Percentiles rank a stretch among this genome's conserved stretches.
Evolutionary conservation across 345 rosid species (phyloP).

Genomic region (Gossypium anomalum): DNA sequence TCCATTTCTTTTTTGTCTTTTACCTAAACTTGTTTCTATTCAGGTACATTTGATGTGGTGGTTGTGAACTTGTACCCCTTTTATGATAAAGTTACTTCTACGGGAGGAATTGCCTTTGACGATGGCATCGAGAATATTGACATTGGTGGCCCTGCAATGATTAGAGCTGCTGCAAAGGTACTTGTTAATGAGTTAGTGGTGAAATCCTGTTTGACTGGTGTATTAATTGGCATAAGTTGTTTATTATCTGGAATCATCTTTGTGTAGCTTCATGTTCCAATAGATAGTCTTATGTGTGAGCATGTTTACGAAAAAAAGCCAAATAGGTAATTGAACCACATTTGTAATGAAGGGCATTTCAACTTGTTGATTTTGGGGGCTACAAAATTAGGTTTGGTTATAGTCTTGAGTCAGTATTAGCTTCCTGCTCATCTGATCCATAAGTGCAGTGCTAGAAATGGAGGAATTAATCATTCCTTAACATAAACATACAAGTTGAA

Average conservation of each 20-base stretch:
- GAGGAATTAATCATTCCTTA: neutral
- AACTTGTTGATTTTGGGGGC: neutral
- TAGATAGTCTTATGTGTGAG: neutral
- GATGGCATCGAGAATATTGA: conserved; percentile 92
- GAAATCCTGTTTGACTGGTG: neutral
- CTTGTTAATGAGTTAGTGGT: neutral
- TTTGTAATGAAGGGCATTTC: neutral
- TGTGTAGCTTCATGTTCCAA: neutral
- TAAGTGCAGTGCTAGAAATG: neutral
- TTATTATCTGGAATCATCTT: neutral
- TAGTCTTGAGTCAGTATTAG: neutral
- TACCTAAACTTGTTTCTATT: conserved; percentile 7
- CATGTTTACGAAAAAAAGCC: neutral
- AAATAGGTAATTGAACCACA: neutral
- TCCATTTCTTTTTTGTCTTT: neutral
- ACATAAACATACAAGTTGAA: neutral
- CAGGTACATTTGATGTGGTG: conserved; percentile 86
- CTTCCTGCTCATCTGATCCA: neutral
- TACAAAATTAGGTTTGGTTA: neutral
- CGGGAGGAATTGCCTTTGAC: conserved; percentile 61
- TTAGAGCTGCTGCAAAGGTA: conserved; percentile 97
- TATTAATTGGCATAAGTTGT: neutral
- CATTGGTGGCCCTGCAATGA: conserved; percentile 96
- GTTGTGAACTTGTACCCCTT: conserved; percentile 93
- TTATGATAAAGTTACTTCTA: conserved; percentile 75